Evolutionary conservation across 179 eudicot genomes (phyloP).

Genomic region (Spinacia oleracea): DNA sequence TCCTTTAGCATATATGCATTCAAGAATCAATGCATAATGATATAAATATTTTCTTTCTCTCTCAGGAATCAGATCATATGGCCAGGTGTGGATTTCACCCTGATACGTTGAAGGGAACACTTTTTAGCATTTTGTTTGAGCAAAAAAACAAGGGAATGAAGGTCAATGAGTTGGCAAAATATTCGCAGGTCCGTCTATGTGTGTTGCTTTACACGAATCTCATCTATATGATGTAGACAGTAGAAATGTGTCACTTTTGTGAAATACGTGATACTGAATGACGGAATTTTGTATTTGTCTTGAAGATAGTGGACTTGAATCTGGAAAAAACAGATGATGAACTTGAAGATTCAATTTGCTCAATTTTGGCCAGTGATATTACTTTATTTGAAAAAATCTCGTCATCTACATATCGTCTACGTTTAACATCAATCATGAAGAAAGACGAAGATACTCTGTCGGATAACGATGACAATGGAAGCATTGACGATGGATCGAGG

Average conservation of each 20-base stretch:
- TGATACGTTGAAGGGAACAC: conserved; percentile 82
- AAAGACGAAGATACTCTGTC: conserved; percentile 53
- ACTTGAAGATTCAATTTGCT: conserved; percentile 60
- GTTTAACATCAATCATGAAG: conserved; percentile 44
- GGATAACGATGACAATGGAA: conserved; percentile 72
- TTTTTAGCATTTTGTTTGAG: conserved; percentile 63
- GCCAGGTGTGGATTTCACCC: conserved; percentile 64
- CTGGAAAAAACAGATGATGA: conserved; percentile 50
- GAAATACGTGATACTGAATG: neutral
- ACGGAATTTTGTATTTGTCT: conserved; percentile 20
- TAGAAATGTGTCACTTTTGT: neutral
- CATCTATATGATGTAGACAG: neutral
- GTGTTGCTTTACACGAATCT: neutral
- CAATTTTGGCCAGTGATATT: conserved; percentile 82
- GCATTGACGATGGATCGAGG: conserved; percentile 62
- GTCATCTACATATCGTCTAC: conserved; percentile 70
- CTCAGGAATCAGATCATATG: conserved; percentile 63
- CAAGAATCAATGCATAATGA: conserved; percentile 15
- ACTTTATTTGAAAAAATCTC: conserved; percentile 91
- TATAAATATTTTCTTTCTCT: conserved; percentile 1
- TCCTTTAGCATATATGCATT: neutral
- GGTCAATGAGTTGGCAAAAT: conserved; percentile 62
- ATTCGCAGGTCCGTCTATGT: conserved; percentile 50
- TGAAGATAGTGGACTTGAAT: conserved; percentile 72
- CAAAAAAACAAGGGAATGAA: conserved; percentile 69